Conservation (phyloP, 352 stramenopile species). For the Phytophthora ohioensis region DNA sequence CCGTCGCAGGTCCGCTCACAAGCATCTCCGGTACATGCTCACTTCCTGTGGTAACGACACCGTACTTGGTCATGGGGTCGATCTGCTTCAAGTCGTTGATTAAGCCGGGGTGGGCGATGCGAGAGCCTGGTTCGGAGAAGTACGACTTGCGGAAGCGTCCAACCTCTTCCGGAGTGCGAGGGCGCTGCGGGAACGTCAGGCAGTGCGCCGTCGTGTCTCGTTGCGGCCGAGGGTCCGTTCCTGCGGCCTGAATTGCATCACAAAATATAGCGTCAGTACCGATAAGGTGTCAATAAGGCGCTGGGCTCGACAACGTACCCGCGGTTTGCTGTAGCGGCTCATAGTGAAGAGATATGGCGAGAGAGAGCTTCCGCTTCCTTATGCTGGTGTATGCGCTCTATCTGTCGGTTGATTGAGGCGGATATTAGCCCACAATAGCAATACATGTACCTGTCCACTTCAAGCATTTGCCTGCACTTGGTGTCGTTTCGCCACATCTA, state of each 20-base stretch:
- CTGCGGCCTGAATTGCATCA: constrained; percentile 46
- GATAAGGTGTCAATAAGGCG: neutral
- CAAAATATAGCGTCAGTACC: neutral
- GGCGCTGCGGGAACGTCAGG: constrained; percentile 66
- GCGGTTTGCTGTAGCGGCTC: constrained; percentile 40
- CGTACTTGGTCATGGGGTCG: constrained; percentile 71
- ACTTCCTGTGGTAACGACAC: constrained; percentile 68
- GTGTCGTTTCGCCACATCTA: constrained; percentile 35
- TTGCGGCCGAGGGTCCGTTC: constrained; percentile 44
- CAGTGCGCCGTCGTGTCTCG: constrained; percentile 62
- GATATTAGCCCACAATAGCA: constrained; percentile 21
- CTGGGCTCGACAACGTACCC: constrained; percentile 22
- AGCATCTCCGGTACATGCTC: constrained; percentile 79
- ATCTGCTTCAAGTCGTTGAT: constrained; percentile 82
- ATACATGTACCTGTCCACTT: neutral
- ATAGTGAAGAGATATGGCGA: constrained; percentile 11
- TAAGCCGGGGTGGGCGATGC: constrained; percentile 80
- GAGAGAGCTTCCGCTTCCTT: neutral
- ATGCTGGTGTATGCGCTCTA: neutral
- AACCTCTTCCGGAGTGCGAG: constrained; percentile 75
- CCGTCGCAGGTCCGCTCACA: constrained; percentile 44
- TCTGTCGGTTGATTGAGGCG: constrained; percentile 11
- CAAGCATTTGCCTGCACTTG: constrained; percentile 1
- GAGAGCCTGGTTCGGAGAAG: constrained; percentile 76
- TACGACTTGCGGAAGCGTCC: constrained; percentile 86